A percentile compares a stretch with the other conserved stretches of the same genome.
Evolutionary conservation across 1,284 basidiomycete genomes (phyloP).

Genomic region (Pyrrhoderma noxium): DNA sequence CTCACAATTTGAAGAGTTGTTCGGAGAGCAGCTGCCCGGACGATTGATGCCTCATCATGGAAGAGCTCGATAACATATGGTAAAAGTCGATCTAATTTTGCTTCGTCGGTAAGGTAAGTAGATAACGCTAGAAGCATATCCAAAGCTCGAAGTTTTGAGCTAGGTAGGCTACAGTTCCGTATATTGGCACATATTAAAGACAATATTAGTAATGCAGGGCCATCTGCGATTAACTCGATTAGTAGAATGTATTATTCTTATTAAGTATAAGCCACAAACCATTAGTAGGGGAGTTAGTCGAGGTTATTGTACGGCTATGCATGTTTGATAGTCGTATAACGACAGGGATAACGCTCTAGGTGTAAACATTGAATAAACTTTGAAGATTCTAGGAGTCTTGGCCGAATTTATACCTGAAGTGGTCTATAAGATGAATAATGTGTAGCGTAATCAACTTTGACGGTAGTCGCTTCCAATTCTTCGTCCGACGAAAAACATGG

Average conservation of each 20-base stretch:
- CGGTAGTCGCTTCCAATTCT: conserved; percentile 43
- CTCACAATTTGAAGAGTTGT: conserved; percentile 81
- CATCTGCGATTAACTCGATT: conserved; percentile 41
- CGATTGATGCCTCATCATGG: conserved; percentile 76
- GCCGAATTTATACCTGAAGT: conserved; percentile 44
- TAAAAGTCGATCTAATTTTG: conserved; percentile 89
- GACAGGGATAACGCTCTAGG: conserved; percentile 69
- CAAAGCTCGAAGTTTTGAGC: conserved; percentile 79
- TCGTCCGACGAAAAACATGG: conserved; percentile 53
- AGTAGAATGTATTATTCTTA: neutral
- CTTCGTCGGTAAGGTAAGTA: conserved; percentile 86
- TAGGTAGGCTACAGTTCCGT: conserved; percentile 82
- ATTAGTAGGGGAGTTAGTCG: conserved; percentile 4
- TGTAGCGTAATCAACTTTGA: conserved; percentile 45
- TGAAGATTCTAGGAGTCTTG: neutral
- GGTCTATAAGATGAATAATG: conserved; percentile 41
- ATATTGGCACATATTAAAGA: conserved; percentile 87
- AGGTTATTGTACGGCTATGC: neutral
- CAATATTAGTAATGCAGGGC: conserved; percentile 73
- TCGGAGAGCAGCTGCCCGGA: conserved; percentile 74
- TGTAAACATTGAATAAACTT: neutral
- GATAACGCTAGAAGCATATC: conserved; percentile 85
- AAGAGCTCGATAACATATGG: conserved; percentile 89
- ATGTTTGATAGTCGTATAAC: conserved; percentile 66
- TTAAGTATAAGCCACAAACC: conserved; percentile 2